phyloP scores from a whole-genome alignment of 208 protist genomes.

The Strigomonas culicis region DNA sequence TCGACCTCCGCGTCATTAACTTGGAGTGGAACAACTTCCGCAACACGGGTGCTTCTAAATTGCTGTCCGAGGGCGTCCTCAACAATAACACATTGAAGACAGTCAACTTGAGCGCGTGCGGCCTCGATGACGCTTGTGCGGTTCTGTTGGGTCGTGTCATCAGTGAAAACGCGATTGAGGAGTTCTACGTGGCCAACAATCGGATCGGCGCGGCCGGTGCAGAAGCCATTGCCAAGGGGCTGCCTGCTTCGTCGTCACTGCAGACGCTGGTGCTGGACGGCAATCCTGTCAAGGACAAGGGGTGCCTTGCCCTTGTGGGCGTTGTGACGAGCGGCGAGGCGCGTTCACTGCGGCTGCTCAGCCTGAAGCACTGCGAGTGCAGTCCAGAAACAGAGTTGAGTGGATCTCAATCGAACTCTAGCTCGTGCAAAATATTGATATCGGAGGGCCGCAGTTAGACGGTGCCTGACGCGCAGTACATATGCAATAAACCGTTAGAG shows the following conservation, averaged over 20 bases:
- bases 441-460: constrained; percentile 30
- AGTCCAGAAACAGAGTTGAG: constrained; percentile 25
- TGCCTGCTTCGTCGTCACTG: constrained; percentile 72
- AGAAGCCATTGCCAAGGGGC: constrained; percentile 67
- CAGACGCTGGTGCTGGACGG: constrained; percentile 72
- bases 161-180: constrained; percentile 83
- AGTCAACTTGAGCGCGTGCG: constrained; percentile 81
- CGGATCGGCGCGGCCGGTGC: constrained; percentile 68
- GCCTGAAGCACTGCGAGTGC: constrained; percentile 73
- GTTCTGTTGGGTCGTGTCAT: constrained; percentile 70
- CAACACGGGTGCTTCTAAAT: constrained; percentile 37
- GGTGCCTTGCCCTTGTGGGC: constrained; percentile 62
- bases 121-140: constrained; percentile 71
- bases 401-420: constrained; percentile 19
- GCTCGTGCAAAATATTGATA: constrained; percentile 43
- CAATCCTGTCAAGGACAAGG: constrained; percentile 74
- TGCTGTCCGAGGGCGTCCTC: constrained; percentile 77
- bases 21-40: constrained; percentile 89
- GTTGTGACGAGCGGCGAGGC: constrained; percentile 35
- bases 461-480: neutral
- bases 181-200: constrained; percentile 89
- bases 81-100: constrained; percentile 89
- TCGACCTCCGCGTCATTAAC: constrained; percentile 82
- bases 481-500: no score
- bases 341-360: constrained; percentile 50